Evolutionary conservation across 768 basidiomycete species (phyloP).

Genomic region (Hericium erinaceus): DNA sequence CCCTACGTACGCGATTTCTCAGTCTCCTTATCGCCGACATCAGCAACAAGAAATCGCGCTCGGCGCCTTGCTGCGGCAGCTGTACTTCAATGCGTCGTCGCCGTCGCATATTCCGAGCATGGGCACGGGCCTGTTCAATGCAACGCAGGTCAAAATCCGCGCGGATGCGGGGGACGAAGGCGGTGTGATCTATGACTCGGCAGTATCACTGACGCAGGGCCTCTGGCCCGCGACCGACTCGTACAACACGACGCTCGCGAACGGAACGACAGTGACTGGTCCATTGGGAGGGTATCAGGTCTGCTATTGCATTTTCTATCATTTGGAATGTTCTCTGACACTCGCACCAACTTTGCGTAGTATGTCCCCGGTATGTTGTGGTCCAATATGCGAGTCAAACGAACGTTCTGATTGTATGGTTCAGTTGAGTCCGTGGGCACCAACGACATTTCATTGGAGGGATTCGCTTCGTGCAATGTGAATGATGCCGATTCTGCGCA

Average conservation of each 20-base stretch:
- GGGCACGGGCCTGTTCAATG: slow-evolving; percentile 24
- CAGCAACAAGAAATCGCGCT: slow-evolving; percentile 43
- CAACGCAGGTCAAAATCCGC: slow-evolving; percentile 35
- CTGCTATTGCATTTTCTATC: neutral
- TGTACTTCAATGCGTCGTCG: slow-evolving; percentile 48
- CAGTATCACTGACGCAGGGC: slow-evolving; percentile 60
- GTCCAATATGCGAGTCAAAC: neutral
- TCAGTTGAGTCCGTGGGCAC: slow-evolving; percentile 54
- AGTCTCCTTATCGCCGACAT: slow-evolving; percentile 1
- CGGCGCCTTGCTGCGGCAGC: slow-evolving; percentile 38
- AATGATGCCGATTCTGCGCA: slow-evolving; percentile 3
- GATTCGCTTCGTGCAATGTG: slow-evolving; percentile 53
- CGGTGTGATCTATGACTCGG: slow-evolving; percentile 57
- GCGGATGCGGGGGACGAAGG: slow-evolving; percentile 68
- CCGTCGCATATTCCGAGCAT: slow-evolving; percentile 40
- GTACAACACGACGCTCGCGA: slow-evolving; percentile 51
- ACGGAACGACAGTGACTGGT: slow-evolving; percentile 47
- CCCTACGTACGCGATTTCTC: neutral
- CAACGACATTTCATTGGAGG: slow-evolving; percentile 56
- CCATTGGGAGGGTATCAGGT: slow-evolving; percentile 62
- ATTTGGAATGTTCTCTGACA: neutral
- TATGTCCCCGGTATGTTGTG: slow-evolving; percentile 32
- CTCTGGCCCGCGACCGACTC: slow-evolving; percentile 43
- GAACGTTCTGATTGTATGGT: slow-evolving; percentile 1
- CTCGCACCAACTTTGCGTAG: slow-evolving; percentile 4